Evolutionary conservation across 495 filamentous ascomycete genomes (phyloP).

Genomic region (Penicillium silybi): DNA sequence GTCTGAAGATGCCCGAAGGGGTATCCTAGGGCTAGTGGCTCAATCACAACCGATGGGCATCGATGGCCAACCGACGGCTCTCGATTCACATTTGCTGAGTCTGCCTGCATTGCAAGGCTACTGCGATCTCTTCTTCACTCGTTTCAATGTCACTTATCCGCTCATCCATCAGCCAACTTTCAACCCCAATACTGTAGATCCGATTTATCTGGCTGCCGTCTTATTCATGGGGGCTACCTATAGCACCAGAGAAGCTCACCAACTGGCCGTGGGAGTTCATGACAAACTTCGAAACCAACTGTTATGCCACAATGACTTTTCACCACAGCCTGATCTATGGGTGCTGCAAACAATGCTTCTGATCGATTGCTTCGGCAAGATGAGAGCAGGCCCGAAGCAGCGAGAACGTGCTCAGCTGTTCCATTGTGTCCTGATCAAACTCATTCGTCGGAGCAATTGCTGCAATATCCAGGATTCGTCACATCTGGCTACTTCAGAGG

Average conservation of each 20-base stretch:
- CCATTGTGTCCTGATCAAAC: constrained; percentile 55
- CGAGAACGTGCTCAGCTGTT: constrained; percentile 54
- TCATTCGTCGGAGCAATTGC: constrained; percentile 52
- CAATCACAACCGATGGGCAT: constrained; percentile 36
- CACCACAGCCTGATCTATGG: constrained; percentile 47
- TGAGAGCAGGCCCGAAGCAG: constrained; percentile 51
- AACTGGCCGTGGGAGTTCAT: constrained; percentile 50
- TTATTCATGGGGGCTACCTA: constrained; percentile 55
- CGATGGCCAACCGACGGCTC: constrained; percentile 36
- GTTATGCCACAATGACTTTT: constrained; percentile 43
- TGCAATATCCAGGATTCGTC: constrained; percentile 39
- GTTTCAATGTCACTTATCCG: constrained; percentile 53
- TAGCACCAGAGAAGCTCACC: constrained; percentile 49
- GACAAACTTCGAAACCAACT: constrained; percentile 43
- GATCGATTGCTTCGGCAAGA: constrained; percentile 58
- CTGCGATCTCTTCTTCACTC: constrained; percentile 51
- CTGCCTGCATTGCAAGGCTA: constrained; percentile 46
- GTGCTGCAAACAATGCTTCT: constrained; percentile 54
- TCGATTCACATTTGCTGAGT: constrained; percentile 45
- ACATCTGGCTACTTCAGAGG: constrained; percentile 17
- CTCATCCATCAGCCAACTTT: constrained; percentile 52
- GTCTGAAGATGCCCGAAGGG: constrained; percentile 31
- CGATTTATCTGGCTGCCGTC: constrained; percentile 46
- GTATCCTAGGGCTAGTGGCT: constrained; percentile 42
- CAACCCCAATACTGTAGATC: constrained; percentile 39